Evolutionary conservation across 2,329 filamentous ascomycete species (phyloP).

Genomic region (Aspergillus sp.): DNA sequence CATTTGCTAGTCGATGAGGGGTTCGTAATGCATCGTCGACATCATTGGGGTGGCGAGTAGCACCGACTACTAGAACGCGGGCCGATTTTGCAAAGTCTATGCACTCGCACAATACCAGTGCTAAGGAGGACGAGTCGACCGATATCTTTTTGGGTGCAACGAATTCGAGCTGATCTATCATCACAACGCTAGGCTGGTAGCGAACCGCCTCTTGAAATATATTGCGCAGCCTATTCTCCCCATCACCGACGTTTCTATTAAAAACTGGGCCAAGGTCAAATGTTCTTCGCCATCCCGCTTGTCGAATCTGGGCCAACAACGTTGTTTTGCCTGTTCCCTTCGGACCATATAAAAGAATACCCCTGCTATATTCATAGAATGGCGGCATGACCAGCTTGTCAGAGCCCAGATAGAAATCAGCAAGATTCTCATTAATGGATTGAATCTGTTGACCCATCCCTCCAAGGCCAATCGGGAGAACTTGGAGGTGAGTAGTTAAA

Average conservation of each 20-base stretch:
- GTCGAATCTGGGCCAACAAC: slow-evolving; percentile 67
- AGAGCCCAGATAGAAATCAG: slow-evolving; percentile 49
- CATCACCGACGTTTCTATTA: slow-evolving; percentile 39
- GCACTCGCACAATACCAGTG: slow-evolving; percentile 41
- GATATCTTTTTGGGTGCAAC: slow-evolving; percentile 62
- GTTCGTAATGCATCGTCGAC: slow-evolving; percentile 69
- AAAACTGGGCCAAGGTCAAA: slow-evolving; percentile 47
- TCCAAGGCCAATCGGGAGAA: slow-evolving; percentile 57
- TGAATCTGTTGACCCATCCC: slow-evolving; percentile 66
- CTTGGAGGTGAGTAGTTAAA: slow-evolving; percentile 20
- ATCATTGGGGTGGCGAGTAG: slow-evolving; percentile 70
- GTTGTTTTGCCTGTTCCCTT: slow-evolving; percentile 82
- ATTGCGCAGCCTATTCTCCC: slow-evolving; percentile 60
- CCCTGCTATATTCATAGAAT: slow-evolving; percentile 50
- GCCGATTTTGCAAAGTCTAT: slow-evolving; percentile 43
- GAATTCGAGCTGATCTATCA: slow-evolving; percentile 75
- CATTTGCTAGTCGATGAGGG: slow-evolving; percentile 62
- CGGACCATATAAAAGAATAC: slow-evolving; percentile 75
- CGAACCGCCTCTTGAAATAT: slow-evolving; percentile 68
- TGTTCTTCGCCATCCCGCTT: slow-evolving; percentile 69
- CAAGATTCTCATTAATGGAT: slow-evolving; percentile 66
- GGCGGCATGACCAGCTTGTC: slow-evolving; percentile 37
- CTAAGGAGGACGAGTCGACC: slow-evolving; percentile 40
- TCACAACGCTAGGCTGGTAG: slow-evolving; percentile 71
- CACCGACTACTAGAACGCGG: slow-evolving; percentile 70